Evolutionary conservation across 176 grass and related monocot species (phyloP).

Genomic region (Paspalum vaginatum): DNA sequence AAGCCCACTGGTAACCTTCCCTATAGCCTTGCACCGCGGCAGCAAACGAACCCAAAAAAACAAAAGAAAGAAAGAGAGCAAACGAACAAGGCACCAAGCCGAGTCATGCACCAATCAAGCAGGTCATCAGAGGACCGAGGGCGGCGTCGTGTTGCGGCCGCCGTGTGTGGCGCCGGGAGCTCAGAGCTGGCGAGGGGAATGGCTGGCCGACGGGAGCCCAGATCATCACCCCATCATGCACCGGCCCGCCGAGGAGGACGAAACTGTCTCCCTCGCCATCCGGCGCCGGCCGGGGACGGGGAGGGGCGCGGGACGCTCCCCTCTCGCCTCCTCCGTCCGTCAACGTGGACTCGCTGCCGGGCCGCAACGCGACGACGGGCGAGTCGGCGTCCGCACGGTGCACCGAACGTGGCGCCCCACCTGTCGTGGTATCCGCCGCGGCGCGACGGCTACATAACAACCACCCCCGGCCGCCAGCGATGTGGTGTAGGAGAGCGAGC

Average conservation of each 20-base stretch:
- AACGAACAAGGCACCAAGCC: too few relatives aligned
- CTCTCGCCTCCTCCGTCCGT: not conserved
- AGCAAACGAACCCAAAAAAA: too few relatives aligned
- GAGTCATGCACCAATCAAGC: too few relatives aligned
- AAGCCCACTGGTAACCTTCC: not conserved
- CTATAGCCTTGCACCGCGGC: too few relatives aligned
- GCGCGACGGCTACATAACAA: conserved; percentile 34
- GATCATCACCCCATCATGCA: conserved; percentile 20
- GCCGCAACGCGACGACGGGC: conserved; percentile 41
- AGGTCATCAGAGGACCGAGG: too few relatives aligned
- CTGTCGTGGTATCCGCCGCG: not conserved
- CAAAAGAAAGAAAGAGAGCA: too few relatives aligned
- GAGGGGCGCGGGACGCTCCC: not conserved
- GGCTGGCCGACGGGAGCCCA: conserved; percentile 38
- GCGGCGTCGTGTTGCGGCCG: conserved; percentile 3
- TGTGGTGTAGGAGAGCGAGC: not conserved
- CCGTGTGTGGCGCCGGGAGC: conserved; percentile 34
- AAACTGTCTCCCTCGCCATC: conserved; percentile 41
- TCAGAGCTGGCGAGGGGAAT: conserved; percentile 17
- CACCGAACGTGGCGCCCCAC: conserved; percentile 39
- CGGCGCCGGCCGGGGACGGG: not conserved
- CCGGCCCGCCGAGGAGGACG: not conserved
- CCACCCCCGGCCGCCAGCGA: not conserved
- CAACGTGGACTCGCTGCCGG: conserved; percentile 31
- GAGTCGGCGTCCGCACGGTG: conserved; percentile 31